These are phyloP conservation scores for Pyracantha coccinea DNA, from an alignment of 331 rosid genomes.

Conservation along the genomic window DNA sequence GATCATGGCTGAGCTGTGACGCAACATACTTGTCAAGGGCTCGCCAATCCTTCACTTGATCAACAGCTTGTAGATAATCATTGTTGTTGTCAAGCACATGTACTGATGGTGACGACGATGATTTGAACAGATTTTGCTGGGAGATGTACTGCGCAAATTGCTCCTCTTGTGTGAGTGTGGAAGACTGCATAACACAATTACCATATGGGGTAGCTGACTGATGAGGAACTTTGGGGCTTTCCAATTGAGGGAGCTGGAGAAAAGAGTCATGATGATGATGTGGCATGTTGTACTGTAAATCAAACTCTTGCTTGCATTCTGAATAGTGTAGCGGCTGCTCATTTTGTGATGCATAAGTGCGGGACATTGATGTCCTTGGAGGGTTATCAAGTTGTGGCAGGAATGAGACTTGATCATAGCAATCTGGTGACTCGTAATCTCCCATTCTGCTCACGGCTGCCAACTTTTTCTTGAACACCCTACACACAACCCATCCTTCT, in stretches of 20 bases:
- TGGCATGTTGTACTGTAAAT: slow-evolving; percentile 38
- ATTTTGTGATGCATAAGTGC: neutral
- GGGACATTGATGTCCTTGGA: slow-evolving; percentile 20
- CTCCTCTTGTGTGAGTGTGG: slow-evolving; percentile 43
- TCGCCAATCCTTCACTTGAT: slow-evolving; percentile 70
- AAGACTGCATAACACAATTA: slow-evolving; percentile 22
- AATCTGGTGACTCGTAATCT: slow-evolving; percentile 68
- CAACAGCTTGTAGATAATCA: slow-evolving; percentile 26
- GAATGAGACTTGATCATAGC: slow-evolving; percentile 68
- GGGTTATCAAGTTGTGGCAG: slow-evolving; percentile 59
- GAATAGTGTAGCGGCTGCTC: slow-evolving; percentile 23
- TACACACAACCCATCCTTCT: slow-evolving; percentile 95
- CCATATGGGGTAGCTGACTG: slow-evolving; percentile 2
- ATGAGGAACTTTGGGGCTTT: slow-evolving; percentile 59
- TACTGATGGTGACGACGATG: neutral
- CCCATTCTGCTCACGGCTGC: slow-evolving; percentile 43
- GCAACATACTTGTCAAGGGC: slow-evolving; percentile 76
- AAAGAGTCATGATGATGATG: slow-evolving; percentile 34
- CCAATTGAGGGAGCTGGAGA: slow-evolving; percentile 76
- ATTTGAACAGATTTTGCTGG: slow-evolving; percentile 22
- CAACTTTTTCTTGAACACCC: slow-evolving; percentile 77
- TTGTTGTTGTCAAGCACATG: slow-evolving; percentile 13
- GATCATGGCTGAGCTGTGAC: slow-evolving; percentile 53
- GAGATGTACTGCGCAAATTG: slow-evolving; percentile 20
- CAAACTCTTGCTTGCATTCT: slow-evolving; percentile 63